Percentiles rank a stretch among this genome's conserved stretches.
phyloP scores from a whole-genome alignment of 1,284 basidiomycete genomes.

The Ganoderma lucidum region DNA sequence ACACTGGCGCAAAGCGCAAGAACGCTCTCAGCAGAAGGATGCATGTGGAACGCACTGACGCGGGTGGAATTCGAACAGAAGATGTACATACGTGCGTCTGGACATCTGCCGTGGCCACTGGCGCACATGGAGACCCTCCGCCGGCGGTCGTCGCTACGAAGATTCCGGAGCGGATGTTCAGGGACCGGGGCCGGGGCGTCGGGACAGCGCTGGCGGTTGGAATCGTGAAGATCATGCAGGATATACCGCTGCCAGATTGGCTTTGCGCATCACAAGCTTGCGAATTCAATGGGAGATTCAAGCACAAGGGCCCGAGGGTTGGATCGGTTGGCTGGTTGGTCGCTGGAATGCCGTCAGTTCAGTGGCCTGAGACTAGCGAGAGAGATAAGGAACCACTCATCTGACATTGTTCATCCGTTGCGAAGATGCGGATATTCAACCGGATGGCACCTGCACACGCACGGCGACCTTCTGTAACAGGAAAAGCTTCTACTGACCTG shows the following conservation, averaged over 20 bases:
- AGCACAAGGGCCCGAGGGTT: not conserved
- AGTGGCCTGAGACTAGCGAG: not conserved
- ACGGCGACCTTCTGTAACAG: not conserved
- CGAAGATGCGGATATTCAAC: not conserved
- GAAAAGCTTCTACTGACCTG: not conserved
- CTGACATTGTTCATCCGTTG: not conserved
- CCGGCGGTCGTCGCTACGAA: not conserved
- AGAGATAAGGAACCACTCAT: not conserved
- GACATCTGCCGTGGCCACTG: too few relatives aligned
- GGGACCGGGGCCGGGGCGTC: not conserved
- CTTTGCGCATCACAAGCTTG: not conserved
- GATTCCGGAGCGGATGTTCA: not conserved
- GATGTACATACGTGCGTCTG: not conserved
- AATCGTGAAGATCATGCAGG: not conserved
- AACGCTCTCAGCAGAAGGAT: not conserved
- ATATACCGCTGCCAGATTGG: not conserved
- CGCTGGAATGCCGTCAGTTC: not conserved
- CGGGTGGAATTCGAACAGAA: constrained; percentile 1
- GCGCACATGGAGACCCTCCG: not conserved
- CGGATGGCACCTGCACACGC: not conserved
- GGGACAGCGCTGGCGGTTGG: not conserved
- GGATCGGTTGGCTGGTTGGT: too few relatives aligned
- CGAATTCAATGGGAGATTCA: not conserved
- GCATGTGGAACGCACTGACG: not conserved
- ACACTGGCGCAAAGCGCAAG: not conserved